A percentile compares a stretch with the other conserved stretches of the same genome.
These are phyloP conservation scores for Candida hispaniensis DNA, from an alignment of 805 yeast species.

Conservation along the genomic window DNA sequence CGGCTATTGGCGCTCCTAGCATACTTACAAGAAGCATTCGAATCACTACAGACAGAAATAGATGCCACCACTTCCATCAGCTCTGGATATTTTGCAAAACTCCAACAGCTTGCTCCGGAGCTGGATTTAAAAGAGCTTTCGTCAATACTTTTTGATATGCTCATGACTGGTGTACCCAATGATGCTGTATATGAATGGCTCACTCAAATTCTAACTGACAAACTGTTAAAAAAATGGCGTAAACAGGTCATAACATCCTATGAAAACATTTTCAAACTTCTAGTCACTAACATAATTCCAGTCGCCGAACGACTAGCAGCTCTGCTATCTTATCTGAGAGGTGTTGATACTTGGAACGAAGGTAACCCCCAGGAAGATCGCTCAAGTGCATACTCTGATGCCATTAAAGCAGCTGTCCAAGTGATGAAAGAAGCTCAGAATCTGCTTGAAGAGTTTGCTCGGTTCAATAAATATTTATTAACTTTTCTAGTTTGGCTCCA, in stretches of 20 bases:
- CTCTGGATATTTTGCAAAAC: slow-evolving; percentile 16
- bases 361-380: slow-evolving; percentile 19
- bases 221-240: slow-evolving; percentile 41
- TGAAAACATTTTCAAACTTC: slow-evolving; percentile 34
- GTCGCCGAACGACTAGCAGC: slow-evolving; percentile 40
- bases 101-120: too few relatives aligned
- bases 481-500: slow-evolving; percentile 11
- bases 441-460: slow-evolving; percentile 3
- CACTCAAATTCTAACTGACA: slow-evolving; percentile 45
- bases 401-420: slow-evolving; percentile 4
- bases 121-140: slow-evolving; percentile 25
- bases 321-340: slow-evolving; percentile 35
- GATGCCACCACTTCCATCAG: slow-evolving; percentile 28
- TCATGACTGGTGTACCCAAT: slow-evolving; percentile 41
- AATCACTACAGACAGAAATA: slow-evolving; percentile 24
- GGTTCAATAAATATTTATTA: slow-evolving; percentile 7
- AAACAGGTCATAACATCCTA: slow-evolving; percentile 36
- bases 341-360: slow-evolving; percentile 35
- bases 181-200: slow-evolving; percentile 39
- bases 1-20: slow-evolving; percentile 30
- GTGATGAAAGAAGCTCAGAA: slow-evolving; percentile 5
- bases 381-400: slow-evolving; percentile 7
- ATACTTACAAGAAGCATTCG: slow-evolving; percentile 28
- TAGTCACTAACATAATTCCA: slow-evolving; percentile 38
- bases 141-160: slow-evolving; percentile 32